These are phyloP conservation scores for Ormosia emarginata DNA, from an alignment of 306 rosid genomes.

Conservation along the genomic window DNA sequence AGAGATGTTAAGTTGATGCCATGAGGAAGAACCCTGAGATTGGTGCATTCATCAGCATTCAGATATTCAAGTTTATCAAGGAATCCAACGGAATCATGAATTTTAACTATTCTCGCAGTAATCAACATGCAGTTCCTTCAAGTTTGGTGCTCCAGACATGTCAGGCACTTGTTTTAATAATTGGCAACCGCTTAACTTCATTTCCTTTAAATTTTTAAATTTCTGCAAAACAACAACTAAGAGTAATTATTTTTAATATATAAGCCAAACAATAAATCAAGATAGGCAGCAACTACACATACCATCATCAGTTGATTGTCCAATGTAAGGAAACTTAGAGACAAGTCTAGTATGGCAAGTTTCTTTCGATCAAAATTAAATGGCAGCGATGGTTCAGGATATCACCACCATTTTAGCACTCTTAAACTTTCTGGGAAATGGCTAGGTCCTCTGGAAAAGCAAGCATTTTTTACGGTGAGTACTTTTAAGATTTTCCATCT, in stretches of 20 bases:
- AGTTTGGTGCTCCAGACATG: neutral
- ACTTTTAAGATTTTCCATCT: neutral
- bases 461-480: neutral
- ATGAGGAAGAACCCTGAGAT: neutral
- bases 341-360: neutral
- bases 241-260: neutral
- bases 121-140: neutral
- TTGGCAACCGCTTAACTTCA: neutral
- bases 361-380: neutral
- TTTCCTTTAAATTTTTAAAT: neutral
- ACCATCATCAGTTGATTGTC: neutral
- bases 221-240: neutral
- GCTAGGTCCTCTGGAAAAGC: neutral
- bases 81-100: constrained; percentile 16
- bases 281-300: neutral
- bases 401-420: neutral
- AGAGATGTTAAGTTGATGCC: neutral
- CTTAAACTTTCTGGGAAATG: neutral
- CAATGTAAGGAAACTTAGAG: neutral
- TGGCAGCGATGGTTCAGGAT: neutral
- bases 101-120: neutral
- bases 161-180: neutral
- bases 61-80: neutral
- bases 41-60: neutral
- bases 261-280: too few species aligned